Evolutionary conservation across 2,329 filamentous ascomycete genomes (phyloP), one percentile per base, ranked within the genome.

Genomic region (Metarhizium guizhouense): DNA sequence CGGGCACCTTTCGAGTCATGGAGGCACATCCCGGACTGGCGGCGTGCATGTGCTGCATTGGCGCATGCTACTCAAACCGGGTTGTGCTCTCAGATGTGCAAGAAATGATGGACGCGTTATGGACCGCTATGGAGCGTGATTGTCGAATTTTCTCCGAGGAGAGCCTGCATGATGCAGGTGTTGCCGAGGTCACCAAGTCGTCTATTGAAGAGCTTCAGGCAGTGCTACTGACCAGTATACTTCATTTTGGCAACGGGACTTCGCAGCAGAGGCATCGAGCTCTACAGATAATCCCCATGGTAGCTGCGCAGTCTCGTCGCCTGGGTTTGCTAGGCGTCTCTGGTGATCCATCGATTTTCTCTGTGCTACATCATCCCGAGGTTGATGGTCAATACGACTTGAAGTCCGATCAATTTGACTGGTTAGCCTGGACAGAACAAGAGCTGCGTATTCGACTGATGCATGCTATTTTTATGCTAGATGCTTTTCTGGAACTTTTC

Each of bases 201-300:
- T 77, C 81, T 55, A 73, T 87, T 38, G 84, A 89, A 68, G 84
- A 88, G 67, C 70, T 90, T 36, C 85, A 88, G 65, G 82, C 85
- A 14, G 72, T 88, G 40, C 74, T 83, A 58, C 73, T 90, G 58
- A 76, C 86, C 55, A 79, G 83, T 58, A 73, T 78, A 34, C 69
- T 89, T 40, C 79, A 85, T 61, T 77, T 82, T 10, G 90, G 87
- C 86, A 85, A 90, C 64, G 86, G 87, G 6, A 85, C 81, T 52
- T 79, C 81, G 11, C 67, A 77, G 45, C 86, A 90, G 64, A 79
- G 86, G 43, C 80, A 86, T 51, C 75, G 77, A 58, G 82, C 81
- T n/a, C 76, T 83, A 49, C 75, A 79, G 57, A 77, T 82, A 2
- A 84, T 84, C 59, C 77, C 80, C 30, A 68, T 74, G 29, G 69